Conservation (phyloP, 2,329 filamentous ascomycete genomes). For the Exophiala viscosa region DNA sequence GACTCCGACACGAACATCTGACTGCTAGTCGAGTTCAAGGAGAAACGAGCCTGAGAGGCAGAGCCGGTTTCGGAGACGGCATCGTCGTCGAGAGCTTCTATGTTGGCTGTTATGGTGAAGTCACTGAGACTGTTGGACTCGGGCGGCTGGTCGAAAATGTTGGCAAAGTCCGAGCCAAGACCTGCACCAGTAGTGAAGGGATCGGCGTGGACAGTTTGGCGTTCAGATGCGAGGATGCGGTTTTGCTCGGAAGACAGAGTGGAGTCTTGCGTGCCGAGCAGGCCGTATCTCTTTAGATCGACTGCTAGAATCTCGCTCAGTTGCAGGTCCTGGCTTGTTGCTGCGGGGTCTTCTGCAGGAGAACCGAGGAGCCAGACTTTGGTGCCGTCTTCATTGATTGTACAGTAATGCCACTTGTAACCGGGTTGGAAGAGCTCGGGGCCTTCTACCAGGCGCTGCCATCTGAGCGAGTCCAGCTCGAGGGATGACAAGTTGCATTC, state of each 20-base stretch:
- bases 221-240: conserved; percentile 51
- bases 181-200: conserved; percentile 31
- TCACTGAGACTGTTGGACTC: conserved; percentile 77
- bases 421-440: conserved; percentile 86
- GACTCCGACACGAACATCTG: conserved; percentile 25
- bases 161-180: conserved; percentile 82
- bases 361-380: conserved; percentile 97
- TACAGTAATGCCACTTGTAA: conserved; percentile 99
- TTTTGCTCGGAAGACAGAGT: conserved; percentile 49
- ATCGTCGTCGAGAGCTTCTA: conserved; percentile 62
- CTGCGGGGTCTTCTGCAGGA: conserved; percentile 69
- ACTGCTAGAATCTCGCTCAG: conserved; percentile 92
- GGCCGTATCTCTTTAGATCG: conserved; percentile 84
- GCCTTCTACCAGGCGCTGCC: conserved; percentile 93
- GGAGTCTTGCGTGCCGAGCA: conserved; percentile 73
- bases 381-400: conserved; percentile 89
- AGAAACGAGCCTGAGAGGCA: conserved; percentile 21
- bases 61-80: conserved; percentile 24
- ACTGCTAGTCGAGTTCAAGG: conserved; percentile 21
- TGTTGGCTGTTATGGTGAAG: conserved; percentile 83
- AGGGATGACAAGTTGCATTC: conserved; percentile 89
- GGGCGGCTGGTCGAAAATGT: conserved; percentile 80
- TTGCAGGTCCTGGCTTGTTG: conserved; percentile 77
- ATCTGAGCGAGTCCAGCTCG: conserved; percentile 80
- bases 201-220: conserved; percentile 51